Evolutionary conservation across 768 basidiomycete species (phyloP).

Genomic region (Tubosaeta sp.): DNA sequence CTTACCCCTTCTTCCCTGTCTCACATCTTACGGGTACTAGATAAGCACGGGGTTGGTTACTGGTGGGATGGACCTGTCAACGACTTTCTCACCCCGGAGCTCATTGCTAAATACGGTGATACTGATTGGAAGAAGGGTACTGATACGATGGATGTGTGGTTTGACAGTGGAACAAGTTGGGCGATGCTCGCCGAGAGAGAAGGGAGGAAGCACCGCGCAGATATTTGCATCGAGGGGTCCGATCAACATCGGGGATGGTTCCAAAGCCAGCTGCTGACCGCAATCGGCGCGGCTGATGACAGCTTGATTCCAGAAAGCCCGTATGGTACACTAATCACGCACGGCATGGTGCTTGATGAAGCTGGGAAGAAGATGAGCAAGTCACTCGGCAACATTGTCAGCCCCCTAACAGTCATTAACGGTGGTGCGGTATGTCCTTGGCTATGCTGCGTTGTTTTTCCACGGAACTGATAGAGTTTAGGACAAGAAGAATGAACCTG

Average conservation of each 20-base stretch:
- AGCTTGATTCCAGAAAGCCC: conserved; percentile 38
- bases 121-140: conserved; percentile 70
- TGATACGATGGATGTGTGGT: conserved; percentile 99
- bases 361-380: conserved; percentile 96
- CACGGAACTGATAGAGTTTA: conserved; percentile 24
- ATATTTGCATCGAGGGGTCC: conserved; percentile 90
- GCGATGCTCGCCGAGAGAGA: conserved; percentile 55
- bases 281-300: conserved; percentile 41
- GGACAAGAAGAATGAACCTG: conserved; percentile 68
- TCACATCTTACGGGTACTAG: conserved; percentile 74
- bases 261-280: conserved; percentile 89
- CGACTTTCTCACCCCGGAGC: conserved; percentile 70
- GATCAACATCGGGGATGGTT: conserved; percentile 99
- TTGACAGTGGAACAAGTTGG: conserved; percentile 96
- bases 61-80: conserved; percentile 91
- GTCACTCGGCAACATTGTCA: conserved; percentile 86
- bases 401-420: conserved; percentile 73
- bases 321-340: conserved; percentile 82
- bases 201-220: conserved; percentile 51
- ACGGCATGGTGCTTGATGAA: conserved; percentile 95
- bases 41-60: conserved; percentile 66
- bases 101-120: conserved; percentile 42
- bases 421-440: conserved; percentile 64
- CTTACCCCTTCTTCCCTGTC: conserved; percentile 62
- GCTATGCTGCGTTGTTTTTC: neutral